Conservation (phyloP, 768 basidiomycete genomes). For the Amanita rimosa region DNA sequence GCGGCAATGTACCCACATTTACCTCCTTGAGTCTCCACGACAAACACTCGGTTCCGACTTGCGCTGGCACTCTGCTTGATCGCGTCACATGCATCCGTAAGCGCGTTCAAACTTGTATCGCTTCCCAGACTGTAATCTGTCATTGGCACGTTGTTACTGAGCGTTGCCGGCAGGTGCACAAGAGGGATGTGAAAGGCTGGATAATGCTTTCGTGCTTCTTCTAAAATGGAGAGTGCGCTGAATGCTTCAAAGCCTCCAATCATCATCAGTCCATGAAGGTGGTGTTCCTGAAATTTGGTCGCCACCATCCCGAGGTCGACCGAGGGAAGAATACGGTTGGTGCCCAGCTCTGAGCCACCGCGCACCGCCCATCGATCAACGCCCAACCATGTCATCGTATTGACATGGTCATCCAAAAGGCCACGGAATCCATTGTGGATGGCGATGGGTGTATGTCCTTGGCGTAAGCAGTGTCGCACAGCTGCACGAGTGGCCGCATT, state of each 20-base stretch:
- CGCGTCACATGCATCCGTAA: slow-evolving; percentile 95
- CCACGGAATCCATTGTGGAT: slow-evolving; percentile 96
- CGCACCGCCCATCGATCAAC: slow-evolving; percentile 96
- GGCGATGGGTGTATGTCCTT: slow-evolving; percentile 88
- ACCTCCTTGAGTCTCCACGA: slow-evolving; percentile 97
- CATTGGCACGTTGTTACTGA: slow-evolving; percentile 97
- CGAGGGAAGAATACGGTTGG: slow-evolving; percentile 83
- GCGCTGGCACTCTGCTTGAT: slow-evolving; percentile 98
- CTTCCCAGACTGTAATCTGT: slow-evolving; percentile 94
- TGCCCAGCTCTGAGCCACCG: slow-evolving; percentile 96
- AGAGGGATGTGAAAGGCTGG: slow-evolving; percentile 94
- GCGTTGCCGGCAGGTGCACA: slow-evolving; percentile 91
- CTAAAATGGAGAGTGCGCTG: slow-evolving; percentile 63
- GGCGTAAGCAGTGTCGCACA: slow-evolving; percentile 83
- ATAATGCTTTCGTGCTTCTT: slow-evolving; percentile 72
- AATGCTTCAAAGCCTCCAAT: slow-evolving; percentile 98
- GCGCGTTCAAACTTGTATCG: slow-evolving; percentile 95
- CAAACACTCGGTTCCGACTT: slow-evolving; percentile 91
- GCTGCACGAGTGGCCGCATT: slow-evolving; percentile 95
- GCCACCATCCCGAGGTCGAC: slow-evolving; percentile 84
- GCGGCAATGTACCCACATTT: slow-evolving; percentile 94
- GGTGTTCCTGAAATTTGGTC: slow-evolving; percentile 80
- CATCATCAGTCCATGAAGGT: slow-evolving; percentile 69
- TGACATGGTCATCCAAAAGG: slow-evolving; percentile 79
- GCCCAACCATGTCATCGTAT: slow-evolving; percentile 87